phyloP scores from a whole-genome alignment of 495 filamentous ascomycete species.

The Parmelia sp. region DNA sequence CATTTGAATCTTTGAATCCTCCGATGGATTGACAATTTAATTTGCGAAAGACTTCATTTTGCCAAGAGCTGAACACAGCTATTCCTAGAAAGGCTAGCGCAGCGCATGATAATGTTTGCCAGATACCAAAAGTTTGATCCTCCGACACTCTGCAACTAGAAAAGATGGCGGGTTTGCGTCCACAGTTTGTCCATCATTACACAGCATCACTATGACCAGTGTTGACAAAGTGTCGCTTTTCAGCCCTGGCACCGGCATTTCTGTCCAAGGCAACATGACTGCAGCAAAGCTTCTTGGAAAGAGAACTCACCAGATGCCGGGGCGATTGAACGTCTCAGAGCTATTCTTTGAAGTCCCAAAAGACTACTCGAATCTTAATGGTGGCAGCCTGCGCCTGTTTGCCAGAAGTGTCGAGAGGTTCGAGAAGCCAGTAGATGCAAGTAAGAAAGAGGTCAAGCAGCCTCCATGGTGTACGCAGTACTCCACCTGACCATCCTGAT shows the following conservation, averaged over 20 bases:
- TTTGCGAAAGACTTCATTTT: neutral
- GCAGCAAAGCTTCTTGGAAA: slow-evolving; percentile 28
- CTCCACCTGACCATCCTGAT: neutral
- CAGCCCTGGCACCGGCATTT: neutral
- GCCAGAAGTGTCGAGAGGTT: slow-evolving; percentile 62
- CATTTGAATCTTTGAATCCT: too few relatives aligned
- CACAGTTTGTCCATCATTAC: too few relatives aligned
- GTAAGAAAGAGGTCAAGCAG: slow-evolving; percentile 44
- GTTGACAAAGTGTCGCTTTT: neutral
- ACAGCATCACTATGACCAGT: neutral
- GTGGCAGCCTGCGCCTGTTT: slow-evolving; percentile 64
- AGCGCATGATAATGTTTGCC: neutral
- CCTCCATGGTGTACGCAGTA: slow-evolving; percentile 44
- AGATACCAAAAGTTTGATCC: neutral
- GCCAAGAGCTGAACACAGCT: neutral
- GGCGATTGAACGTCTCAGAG: slow-evolving; percentile 69
- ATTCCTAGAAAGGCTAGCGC: neutral
- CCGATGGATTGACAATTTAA: too few relatives aligned
- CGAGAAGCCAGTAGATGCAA: slow-evolving; percentile 52
- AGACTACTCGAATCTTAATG: slow-evolving; percentile 59
- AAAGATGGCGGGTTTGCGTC: neutral
- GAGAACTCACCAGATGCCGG: slow-evolving; percentile 49
- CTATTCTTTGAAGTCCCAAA: slow-evolving; percentile 79
- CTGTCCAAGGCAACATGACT: neutral
- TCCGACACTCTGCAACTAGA: neutral